Evolutionary conservation across 2,329 filamentous ascomycete genomes (phyloP).

Genomic region (Endoconidiophora polonica): DNA sequence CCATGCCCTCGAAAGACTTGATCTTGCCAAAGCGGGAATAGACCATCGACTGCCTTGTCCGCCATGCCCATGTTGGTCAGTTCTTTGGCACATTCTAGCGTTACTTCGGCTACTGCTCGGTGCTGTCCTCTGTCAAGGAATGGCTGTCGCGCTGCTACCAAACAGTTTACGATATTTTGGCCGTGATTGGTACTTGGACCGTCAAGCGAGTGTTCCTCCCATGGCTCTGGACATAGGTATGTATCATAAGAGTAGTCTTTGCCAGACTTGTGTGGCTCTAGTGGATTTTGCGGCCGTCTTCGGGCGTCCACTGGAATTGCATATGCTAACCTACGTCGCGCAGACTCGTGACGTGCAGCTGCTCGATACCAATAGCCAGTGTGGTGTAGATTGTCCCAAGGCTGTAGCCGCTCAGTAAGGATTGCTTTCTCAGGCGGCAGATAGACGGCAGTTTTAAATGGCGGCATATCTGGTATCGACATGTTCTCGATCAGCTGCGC

Average conservation of each 20-base stretch:
- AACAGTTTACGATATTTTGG: conserved; percentile 34
- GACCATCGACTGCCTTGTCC: conserved; percentile 34
- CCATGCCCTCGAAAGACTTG: conserved; percentile 39
- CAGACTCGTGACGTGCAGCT: conserved; percentile 39
- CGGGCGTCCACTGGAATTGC: conserved; percentile 44
- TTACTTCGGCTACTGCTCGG: conserved; percentile 37
- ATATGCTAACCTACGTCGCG: conserved; percentile 35
- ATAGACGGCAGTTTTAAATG: conserved; percentile 29
- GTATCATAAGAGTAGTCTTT: conserved; percentile 45
- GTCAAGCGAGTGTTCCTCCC: conserved; percentile 36
- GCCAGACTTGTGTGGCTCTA: conserved; percentile 27
- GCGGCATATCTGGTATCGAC: conserved; percentile 32
- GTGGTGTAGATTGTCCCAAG: conserved; percentile 49
- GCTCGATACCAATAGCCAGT: conserved; percentile 50
- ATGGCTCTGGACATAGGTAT: conserved; percentile 48
- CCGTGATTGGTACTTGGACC: conserved; percentile 37
- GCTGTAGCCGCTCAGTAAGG: conserved; percentile 39
- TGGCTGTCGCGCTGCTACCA: conserved; percentile 34
- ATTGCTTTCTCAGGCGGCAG: conserved; percentile 42
- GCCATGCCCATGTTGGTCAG: conserved; percentile 33
- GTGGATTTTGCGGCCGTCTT: conserved; percentile 30
- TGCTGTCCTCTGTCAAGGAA: conserved; percentile 37
- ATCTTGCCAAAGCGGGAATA: conserved; percentile 41
- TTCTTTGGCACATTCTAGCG: conserved; percentile 40
- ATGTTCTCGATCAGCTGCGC: conserved; percentile 40